Evolutionary conservation across 495 filamentous ascomycete genomes (phyloP).

Genomic region (Amorphotheca resinae): DNA sequence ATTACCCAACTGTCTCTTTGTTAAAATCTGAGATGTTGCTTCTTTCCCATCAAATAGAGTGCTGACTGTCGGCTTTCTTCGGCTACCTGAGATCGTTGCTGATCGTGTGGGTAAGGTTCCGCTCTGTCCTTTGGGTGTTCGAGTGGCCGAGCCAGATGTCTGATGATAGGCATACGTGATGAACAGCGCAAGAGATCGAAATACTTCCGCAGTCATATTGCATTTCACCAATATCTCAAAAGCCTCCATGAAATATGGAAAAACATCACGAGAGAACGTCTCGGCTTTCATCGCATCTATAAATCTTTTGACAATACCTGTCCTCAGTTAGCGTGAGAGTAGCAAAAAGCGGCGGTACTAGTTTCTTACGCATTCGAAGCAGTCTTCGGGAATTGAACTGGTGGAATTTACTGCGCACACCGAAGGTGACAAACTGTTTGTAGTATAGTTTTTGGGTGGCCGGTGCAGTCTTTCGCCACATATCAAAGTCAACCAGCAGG

Average conservation of each 20-base stretch:
- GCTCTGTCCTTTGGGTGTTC: slow-evolving; percentile 36
- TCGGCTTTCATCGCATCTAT: slow-evolving; percentile 82
- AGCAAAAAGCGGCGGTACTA: slow-evolving; percentile 12
- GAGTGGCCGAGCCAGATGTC: slow-evolving; percentile 27
- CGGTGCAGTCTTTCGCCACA: slow-evolving; percentile 68
- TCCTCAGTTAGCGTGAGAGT: slow-evolving; percentile 10
- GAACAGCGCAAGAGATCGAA: slow-evolving; percentile 80
- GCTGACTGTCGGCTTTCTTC: slow-evolving; percentile 24
- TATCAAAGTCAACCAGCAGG: slow-evolving; percentile 80
- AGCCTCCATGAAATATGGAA: slow-evolving; percentile 62
- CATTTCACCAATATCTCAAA: slow-evolving; percentile 67
- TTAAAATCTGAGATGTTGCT: slow-evolving; percentile 21
- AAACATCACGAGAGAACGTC: slow-evolving; percentile 52
- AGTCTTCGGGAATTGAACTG: slow-evolving; percentile 82
- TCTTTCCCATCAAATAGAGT: slow-evolving; percentile 13
- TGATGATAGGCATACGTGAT: slow-evolving; percentile 87
- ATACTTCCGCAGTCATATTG: slow-evolving; percentile 66
- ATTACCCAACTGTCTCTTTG: slow-evolving; percentile 53
- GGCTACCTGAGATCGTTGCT: slow-evolving; percentile 18
- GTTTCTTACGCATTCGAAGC: slow-evolving; percentile 73
- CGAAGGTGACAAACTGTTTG: slow-evolving; percentile 77
- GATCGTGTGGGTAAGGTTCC: slow-evolving; percentile 28
- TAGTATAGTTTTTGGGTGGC: slow-evolving; percentile 80
- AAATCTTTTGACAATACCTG: slow-evolving; percentile 81
- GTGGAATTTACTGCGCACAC: slow-evolving; percentile 72